Evolutionary conservation across 106 monocot genomes (phyloP).

Genomic region (Ottelia alismoides): DNA sequence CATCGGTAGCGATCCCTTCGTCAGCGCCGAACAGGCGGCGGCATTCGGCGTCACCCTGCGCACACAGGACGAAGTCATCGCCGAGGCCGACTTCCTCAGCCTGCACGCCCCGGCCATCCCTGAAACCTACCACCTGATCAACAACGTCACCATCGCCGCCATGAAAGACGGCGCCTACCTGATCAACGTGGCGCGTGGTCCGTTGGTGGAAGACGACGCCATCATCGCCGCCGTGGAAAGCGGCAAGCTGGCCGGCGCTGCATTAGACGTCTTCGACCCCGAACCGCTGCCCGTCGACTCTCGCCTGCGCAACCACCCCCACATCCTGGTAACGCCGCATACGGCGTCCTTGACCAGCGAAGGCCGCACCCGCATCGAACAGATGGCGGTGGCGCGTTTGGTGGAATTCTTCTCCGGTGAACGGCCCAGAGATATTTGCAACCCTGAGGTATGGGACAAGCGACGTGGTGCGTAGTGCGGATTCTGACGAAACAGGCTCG

Average conservation of each 20-base stretch:
- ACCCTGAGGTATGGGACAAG: too few species aligned
- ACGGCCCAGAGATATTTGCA: too few species aligned
- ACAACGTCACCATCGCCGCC: neutral
- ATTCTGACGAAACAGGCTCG: too few species aligned
- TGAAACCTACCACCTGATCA: neutral
- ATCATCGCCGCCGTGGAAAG: neutral
- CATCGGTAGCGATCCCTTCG: neutral
- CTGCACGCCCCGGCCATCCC: neutral
- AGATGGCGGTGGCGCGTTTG: too few species aligned
- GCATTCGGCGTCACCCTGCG: neutral
- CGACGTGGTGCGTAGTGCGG: too few species aligned
- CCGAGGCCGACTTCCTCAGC: neutral
- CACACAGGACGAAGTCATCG: neutral
- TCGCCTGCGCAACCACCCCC: neutral
- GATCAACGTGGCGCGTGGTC: neutral
- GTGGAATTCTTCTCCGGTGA: too few species aligned
- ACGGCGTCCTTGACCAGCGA: too few species aligned
- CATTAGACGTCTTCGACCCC: neutral
- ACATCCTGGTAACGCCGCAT: neutral
- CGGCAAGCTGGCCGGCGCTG: neutral
- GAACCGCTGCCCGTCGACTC: neutral
- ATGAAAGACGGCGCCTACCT: neutral
- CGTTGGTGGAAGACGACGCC: neutral
- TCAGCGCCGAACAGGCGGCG: neutral
- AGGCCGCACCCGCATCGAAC: too few species aligned